Base-by-base conservation (phyloP, 345 rosid genomes). In the Citrus unshiu region DNA sequence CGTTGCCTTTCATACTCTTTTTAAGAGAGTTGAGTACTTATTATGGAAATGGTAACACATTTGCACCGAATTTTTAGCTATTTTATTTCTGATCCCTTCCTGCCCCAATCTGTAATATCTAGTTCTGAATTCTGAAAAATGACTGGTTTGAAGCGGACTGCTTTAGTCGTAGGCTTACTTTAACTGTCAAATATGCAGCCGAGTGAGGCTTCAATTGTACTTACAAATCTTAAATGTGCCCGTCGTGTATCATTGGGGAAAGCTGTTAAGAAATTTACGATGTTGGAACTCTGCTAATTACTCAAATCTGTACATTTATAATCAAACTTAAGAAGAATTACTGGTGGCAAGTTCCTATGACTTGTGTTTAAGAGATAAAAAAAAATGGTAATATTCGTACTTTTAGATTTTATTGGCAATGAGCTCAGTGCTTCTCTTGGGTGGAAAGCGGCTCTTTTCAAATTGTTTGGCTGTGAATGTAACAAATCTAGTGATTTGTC, bases 1-100 rank as follows among this genome's bases (percentile, higher is more conserved):
- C 91, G 95, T 81, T 77, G 40, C 62, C n/a, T 35, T 68, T 68
- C 22, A 7, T 34, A 27, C 74, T 30, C 72, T 63, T 46, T 29
- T 70, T 7, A 29, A 70, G 6, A 70, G 35, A 71, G 40, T 24
- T 30, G 22, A 69, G 14, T 40, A 29, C 18, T 73, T 60, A 34
- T 7, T 66, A 14, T 64, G 35, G 37, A 64, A 12, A 34, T 51
- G 35, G 34, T 32, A 13, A 35, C 29, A 68, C 21, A 68, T 51
- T 73, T 49, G 9, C 46, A 22, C 10, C 6, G 21, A 49, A 60
- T 68, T 64, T 67, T 77, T n/a, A 21, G 69, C 43, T 29, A 30
- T 57, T 25, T 34, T 49, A 27, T 19, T 49, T 61, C 65, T 29
- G 25, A 61, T 63, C 27, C n/a, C 46, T 65, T 68, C 3, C 67